A percentile compares a stretch with the other conserved stretches of the same genome.
Conservation (phyloP, 805 yeast genomes). For the Pichia ethanolica region DNA sequence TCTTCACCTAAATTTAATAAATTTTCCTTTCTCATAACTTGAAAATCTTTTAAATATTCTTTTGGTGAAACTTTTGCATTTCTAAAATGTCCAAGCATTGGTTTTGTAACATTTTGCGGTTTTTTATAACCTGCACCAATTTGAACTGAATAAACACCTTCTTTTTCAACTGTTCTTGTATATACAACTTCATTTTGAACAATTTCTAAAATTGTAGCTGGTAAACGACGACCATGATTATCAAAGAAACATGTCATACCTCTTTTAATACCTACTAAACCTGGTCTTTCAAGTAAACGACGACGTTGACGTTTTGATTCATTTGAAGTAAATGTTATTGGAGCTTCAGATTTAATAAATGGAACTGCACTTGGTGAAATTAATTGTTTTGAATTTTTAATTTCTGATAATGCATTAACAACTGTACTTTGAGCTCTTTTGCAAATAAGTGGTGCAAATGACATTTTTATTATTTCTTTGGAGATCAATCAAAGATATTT, state of each 20-base stretch:
- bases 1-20: constrained; percentile 72
- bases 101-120: constrained; percentile 54
- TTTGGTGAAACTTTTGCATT: constrained; percentile 83
- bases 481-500: no score
- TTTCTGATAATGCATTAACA: not conserved
- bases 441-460: not conserved
- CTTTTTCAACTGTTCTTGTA: constrained; percentile 58
- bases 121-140: constrained; percentile 70
- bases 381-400: constrained; percentile 14
- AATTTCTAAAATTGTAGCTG: constrained; percentile 84
- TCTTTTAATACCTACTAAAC: constrained; percentile 72
- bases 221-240: constrained; percentile 56
- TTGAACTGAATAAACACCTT: constrained; percentile 82
- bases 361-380: constrained; percentile 48
- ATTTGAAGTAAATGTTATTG: constrained; percentile 57
- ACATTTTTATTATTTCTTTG: no score
- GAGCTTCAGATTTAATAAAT: constrained; percentile 36
- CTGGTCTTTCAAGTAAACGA: constrained; percentile 70
- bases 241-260: constrained; percentile 89
- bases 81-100: constrained; percentile 68
- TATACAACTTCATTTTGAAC: constrained; percentile 81
- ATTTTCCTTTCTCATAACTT: constrained; percentile 59
- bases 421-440: constrained; percentile 8
- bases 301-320: constrained; percentile 65
- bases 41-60: constrained; percentile 64